Evolutionary conservation across 306 rosid species (phyloP).

Genomic region (Gastrolobium villosum): DNA sequence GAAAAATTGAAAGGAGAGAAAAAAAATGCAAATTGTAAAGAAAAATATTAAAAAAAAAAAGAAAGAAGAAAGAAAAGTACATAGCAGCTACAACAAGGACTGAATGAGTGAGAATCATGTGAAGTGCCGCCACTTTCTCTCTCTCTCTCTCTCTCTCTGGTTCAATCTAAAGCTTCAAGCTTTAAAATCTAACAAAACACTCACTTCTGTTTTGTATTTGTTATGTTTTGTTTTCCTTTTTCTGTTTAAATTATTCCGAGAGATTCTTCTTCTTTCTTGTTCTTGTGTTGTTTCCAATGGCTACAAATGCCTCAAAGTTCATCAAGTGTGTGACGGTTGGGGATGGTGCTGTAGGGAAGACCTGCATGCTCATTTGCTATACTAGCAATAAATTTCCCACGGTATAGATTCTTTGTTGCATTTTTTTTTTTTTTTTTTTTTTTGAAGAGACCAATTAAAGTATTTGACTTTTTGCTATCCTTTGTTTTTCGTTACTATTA

Average conservation of each 20-base stretch:
- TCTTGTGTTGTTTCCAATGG: constrained; percentile 60
- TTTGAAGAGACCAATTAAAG: constrained; percentile 47
- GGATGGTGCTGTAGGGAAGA: constrained; percentile 96
- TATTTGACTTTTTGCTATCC: constrained; percentile 31
- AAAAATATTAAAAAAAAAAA: not conserved
- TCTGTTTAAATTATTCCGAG: constrained; percentile 24
- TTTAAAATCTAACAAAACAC: constrained; percentile 54
- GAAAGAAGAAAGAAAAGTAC: constrained; percentile 8
- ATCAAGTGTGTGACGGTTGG: constrained; percentile 95
- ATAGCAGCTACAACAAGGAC: constrained; percentile 32
- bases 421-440: not conserved
- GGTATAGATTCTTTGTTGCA: constrained; percentile 48
- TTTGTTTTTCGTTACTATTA: not conserved
- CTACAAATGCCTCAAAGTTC: constrained; percentile 85
- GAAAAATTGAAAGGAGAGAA: not conserved
- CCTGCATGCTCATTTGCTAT: constrained; percentile 97
- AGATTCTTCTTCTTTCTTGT: constrained; percentile 22
- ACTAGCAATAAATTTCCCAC: constrained; percentile 94
- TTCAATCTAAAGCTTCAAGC: constrained; percentile 61
- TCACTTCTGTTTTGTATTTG: constrained; percentile 25
- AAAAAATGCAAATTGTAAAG: not conserved
- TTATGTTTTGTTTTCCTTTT: not conserved
- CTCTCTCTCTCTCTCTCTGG: constrained; percentile 47
- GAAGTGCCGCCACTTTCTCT: constrained; percentile 59
- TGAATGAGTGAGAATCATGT: constrained; percentile 84